Conservation (phyloP, 768 basidiomycete genomes). For the Coprinopsis strossmayeri region DNA sequence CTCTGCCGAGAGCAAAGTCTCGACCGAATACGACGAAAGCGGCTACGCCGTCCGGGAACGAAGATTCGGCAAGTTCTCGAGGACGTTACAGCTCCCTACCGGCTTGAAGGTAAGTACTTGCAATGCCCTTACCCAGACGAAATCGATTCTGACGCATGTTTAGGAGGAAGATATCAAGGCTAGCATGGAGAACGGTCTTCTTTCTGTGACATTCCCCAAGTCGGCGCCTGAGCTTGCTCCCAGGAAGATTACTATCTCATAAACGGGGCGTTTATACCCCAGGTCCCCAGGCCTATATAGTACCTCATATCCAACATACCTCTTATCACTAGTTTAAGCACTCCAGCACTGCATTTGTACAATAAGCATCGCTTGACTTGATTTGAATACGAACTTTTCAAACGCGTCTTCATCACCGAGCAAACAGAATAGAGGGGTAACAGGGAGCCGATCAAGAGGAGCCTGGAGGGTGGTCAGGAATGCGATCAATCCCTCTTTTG, state of each 20-base stretch:
- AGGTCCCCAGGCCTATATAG: too few species aligned
- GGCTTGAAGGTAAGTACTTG: constrained; percentile 42
- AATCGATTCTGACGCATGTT: constrained; percentile 14
- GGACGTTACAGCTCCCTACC: constrained; percentile 44
- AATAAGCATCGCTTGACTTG: too few species aligned
- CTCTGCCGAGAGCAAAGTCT: constrained; percentile 38
- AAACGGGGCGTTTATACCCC: too few species aligned
- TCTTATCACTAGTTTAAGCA: too few species aligned
- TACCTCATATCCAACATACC: too few species aligned
- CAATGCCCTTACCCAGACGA: constrained; percentile 23
- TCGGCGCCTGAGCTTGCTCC: constrained; percentile 25
- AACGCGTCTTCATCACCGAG: too few species aligned
- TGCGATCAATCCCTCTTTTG: too few species aligned
- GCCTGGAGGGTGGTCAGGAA: too few species aligned
- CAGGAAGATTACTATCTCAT: constrained; percentile 28
- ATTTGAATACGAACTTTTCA: too few species aligned
- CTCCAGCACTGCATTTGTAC: too few species aligned
- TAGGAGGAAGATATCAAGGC: constrained; percentile 28
- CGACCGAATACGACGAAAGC: constrained; percentile 25
- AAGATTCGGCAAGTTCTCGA: constrained; percentile 35
- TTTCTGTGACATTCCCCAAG: constrained; percentile 50
- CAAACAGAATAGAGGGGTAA: too few species aligned
- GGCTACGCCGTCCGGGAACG: constrained; percentile 43
- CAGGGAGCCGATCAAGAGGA: too few species aligned
- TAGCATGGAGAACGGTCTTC: constrained; percentile 42